Percentiles rank a stretch among this genome's conserved stretches.
Evolutionary conservation across 805 yeast genomes (phyloP).

Genomic region (Wilhelminamyces savonicus): DNA sequence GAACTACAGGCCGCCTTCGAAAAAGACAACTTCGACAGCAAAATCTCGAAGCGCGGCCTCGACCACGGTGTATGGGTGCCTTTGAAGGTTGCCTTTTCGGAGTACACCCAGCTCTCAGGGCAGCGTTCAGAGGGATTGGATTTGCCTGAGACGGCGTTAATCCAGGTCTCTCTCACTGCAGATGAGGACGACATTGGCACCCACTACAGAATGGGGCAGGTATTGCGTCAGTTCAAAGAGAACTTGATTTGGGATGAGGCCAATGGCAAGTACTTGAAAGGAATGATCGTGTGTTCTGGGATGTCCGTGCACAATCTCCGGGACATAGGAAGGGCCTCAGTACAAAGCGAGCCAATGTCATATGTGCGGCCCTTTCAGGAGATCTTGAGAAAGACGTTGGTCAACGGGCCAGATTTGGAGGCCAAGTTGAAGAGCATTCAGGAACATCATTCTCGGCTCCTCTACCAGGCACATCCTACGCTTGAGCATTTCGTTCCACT

Average conservation of each 20-base stretch:
- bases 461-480: conserved; percentile 63
- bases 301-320: conserved; percentile 74
- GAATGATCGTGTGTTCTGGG: conserved; percentile 59
- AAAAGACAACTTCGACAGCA: conserved; percentile 37
- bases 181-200: conserved; percentile 32
- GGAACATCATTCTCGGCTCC: conserved; percentile 19
- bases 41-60: conserved; percentile 52
- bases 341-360: conserved; percentile 19
- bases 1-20: conserved; percentile 37
- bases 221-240: conserved; percentile 44
- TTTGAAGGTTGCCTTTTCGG: conserved; percentile 57
- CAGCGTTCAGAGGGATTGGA: conserved; percentile 25
- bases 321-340: conserved; percentile 34
- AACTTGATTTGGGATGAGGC: conserved; percentile 27
- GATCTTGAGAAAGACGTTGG: conserved; percentile 36
- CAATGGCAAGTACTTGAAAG: conserved; percentile 18
- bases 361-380: conserved; percentile 51
- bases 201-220: conserved; percentile 51
- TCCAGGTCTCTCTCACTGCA: conserved; percentile 46
- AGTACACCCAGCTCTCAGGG: conserved; percentile 22
- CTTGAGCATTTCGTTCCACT: conserved; percentile 69
- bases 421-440: conserved; percentile 29
- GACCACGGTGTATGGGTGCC: conserved; percentile 89
- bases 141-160: conserved; percentile 38
- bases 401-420: conserved; percentile 24